Evolutionary conservation across 768 basidiomycete species (phyloP).

Genomic region (Leccinum obscurum): DNA sequence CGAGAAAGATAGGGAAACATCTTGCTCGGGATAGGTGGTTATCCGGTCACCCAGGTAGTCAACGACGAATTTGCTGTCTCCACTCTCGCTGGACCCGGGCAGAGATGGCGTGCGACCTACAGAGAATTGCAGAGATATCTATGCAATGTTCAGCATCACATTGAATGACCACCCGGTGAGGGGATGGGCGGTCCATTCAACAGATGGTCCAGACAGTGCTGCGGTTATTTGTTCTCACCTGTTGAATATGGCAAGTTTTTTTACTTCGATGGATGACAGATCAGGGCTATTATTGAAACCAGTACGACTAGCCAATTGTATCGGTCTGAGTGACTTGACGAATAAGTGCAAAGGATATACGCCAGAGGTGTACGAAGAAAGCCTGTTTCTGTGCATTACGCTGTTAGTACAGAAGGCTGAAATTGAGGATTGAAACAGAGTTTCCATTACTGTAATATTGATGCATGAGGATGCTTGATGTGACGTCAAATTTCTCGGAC

Average conservation of each 20-base stretch:
- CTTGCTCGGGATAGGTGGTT: neutral
- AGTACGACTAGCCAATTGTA: neutral
- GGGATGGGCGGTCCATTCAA: neutral
- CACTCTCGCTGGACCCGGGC: neutral
- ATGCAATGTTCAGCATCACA: neutral
- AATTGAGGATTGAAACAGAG: no score
- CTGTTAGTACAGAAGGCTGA: no score
- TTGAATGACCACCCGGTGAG: no score
- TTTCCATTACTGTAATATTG: no score
- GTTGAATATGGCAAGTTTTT: neutral
- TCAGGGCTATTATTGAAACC: neutral
- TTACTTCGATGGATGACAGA: neutral
- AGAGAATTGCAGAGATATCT: neutral
- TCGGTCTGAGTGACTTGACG: neutral
- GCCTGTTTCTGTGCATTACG: no score
- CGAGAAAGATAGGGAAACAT: neutral
- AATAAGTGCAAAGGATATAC: neutral
- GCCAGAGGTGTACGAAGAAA: no score
- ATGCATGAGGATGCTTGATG: no score
- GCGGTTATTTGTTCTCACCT: neutral
- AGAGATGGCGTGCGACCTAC: neutral
- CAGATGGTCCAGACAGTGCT: neutral
- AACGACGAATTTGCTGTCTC: neutral
- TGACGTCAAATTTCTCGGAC: no score
- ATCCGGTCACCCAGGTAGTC: neutral